Base-by-base conservation (phyloP, 352 stramenopile genomes). In the Pythium aquatile region DNA sequence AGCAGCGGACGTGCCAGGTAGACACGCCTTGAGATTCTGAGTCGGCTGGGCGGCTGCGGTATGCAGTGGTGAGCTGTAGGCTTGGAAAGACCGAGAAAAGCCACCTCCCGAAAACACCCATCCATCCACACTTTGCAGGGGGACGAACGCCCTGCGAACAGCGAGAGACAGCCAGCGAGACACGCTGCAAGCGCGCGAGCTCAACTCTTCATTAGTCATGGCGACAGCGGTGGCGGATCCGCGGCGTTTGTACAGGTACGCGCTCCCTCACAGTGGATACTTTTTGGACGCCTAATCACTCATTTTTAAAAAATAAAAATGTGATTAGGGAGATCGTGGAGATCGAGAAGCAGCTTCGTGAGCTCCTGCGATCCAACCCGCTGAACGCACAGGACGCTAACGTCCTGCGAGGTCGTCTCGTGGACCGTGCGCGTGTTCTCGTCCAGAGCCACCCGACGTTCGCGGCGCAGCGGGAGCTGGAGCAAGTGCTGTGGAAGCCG, bases 401-500 rank as follows among this genome's bases (percentile, higher is more conserved):
- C 58, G 75, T 70, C 16, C 61, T 91, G 30, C 84, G 84, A 7
- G 64, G 69, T 26, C 63, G 65, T 2, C 64, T 94, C 6, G 75
- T 85, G 39, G 80, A 82, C 40, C 80, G 81, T 52, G 83, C 80
- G 29, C 77, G 71, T 47, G 48, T 61, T 16, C 62, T 92, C 24
- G 73, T 67, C 28, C 69, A 87, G 37, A 65, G 59, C 40, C 75
- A 76, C n/a, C 74, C 83, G 13, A 58, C 66, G 3, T 87, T 92
- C 54, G 82, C 83, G 17, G 82, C 82, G 14, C 37, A 62, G 17
- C 90, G 88, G 58, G 83, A 94, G 66, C 71, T 91, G 16, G 85
- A 94, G 60, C 81, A 90, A 54, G 83, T 83, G 61, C 75, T 97
- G 33, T 97, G 90, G 90, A 97, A 97, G 66, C 88, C 81, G 17